A percentile compares a stretch with the other conserved stretches of the same genome.
phyloP scores from a whole-genome alignment of 148 eudicot genomes.

The Polygonum maritimum region DNA sequence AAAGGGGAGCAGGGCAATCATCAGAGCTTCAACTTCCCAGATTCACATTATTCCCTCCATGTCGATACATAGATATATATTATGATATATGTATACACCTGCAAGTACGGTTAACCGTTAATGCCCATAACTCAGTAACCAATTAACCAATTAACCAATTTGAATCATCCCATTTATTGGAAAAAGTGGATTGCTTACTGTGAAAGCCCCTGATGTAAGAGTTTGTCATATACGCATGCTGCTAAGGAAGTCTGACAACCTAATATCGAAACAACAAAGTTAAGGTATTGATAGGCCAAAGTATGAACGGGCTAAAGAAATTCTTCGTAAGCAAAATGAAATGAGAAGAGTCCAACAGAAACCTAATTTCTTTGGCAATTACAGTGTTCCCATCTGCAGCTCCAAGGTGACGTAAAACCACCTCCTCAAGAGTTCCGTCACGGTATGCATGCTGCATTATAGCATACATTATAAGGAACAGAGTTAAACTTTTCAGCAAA shows the following conservation, averaged over 20 bases:
- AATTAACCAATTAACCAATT: not conserved
- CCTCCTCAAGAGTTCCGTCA: conserved; percentile 83
- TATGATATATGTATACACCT: not conserved
- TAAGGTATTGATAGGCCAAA: not conserved
- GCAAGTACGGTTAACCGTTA: not conserved
- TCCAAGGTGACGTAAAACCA: conserved; percentile 67
- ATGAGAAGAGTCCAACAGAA: not conserved
- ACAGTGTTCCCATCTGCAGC: conserved; percentile 70
- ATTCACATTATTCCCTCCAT: conserved; percentile 5
- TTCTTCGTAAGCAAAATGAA: not conserved
- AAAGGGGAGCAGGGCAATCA: conserved; percentile 1
- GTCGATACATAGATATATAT: not conserved
- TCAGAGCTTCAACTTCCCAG: not conserved
- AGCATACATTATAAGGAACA: not conserved
- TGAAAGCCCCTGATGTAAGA: not conserved
- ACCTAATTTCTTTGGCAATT: conserved; percentile 70
- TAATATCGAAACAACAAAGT: conserved; percentile 15
- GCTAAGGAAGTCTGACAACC: conserved; percentile 61
- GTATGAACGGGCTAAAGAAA: not conserved
- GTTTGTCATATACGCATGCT: conserved; percentile 33
- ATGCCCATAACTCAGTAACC: not conserved
- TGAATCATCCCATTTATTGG: not conserved
- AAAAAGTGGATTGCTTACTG: not conserved
- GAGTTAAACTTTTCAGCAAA: not conserved
- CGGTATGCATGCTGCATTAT: conserved; percentile 60